Base-by-base conservation (phyloP, 371 early-diverging fungal genomes). In the Thermomucor indicae-seudaticae region DNA sequence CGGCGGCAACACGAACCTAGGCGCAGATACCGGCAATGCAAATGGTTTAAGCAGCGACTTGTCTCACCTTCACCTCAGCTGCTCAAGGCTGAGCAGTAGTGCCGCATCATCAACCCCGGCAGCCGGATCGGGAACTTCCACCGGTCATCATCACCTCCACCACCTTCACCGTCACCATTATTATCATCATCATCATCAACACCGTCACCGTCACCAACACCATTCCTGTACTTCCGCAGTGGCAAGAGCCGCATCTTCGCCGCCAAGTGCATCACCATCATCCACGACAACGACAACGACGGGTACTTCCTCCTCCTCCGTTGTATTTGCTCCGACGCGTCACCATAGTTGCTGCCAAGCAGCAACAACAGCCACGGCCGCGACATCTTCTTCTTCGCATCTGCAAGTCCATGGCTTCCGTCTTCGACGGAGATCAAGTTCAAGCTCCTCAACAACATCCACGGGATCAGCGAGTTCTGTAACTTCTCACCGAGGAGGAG, bases 401-500 rank as follows among this genome's bases (percentile, higher is more conserved):
- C 56, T 62, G 20, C 67, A 59, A 20, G 58, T 60, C 7, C 65
- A 61, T 34, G 31, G 46, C 38, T 55, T 52, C 24, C 60, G 57
- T 2, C 39, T 58, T 30, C 58, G 66, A 35, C 57, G 73, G 30
- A 62, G 73, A 16, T 69, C 73, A 12, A 62, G 61, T 23, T 67
- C 73, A n/a, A 64, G 55, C 37, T 51, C 56, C n/a, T 72, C 72
- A 0, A 61, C 51, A 0, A 58, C 62, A n/a, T 64, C 66, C 17
- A 56, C 47, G 1, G 43, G 55, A 5, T 52, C 53, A 16, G 29
- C 46, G 17, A 49, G 43, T 27, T 19, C 52, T 8, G 35, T 49
- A 31, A 16, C 51, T 27, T 17, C 30, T 23, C 23, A 31, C 29
- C 39, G 44, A 35, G 24, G n/a, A n/a, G n/a, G n/a, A n/a, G n/a